Conservation (phyloP, 169 alveolate genomes). For the Plasmodium coatneyi region DNA sequence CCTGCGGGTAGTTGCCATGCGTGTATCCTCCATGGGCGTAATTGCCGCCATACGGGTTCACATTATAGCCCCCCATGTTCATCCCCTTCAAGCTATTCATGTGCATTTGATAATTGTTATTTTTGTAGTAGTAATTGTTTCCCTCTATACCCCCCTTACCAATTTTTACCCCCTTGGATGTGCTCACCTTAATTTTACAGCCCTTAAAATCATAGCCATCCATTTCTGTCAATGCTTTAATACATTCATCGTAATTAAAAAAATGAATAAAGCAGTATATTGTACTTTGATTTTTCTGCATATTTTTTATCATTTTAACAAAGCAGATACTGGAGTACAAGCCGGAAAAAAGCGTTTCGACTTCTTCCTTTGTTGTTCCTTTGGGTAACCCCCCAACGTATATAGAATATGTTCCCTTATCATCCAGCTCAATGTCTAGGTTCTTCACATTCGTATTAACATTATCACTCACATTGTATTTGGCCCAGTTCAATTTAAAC, state of each 20-base stretch:
- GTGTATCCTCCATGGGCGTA: background rate
- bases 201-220: slow-evolving; percentile 66
- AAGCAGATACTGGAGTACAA: slow-evolving; percentile 58
- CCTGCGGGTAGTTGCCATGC: background rate
- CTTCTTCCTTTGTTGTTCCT: slow-evolving; percentile 70
- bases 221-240: slow-evolving; percentile 62
- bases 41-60: background rate
- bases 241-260: slow-evolving; percentile 66
- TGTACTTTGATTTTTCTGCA: slow-evolving; percentile 53
- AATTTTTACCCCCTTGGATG: slow-evolving; percentile 40
- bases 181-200: slow-evolving; percentile 64
- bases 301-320: slow-evolving; percentile 59
- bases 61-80: slow-evolving; percentile 10
- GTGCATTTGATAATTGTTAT: slow-evolving; percentile 19
- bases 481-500: slow-evolving; percentile 70
- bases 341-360: slow-evolving; percentile 32
- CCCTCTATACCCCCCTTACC: background rate
- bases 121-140: slow-evolving; percentile 9
- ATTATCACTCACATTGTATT: slow-evolving; percentile 54
- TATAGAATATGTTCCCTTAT: slow-evolving; percentile 71
- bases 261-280: slow-evolving; percentile 69
- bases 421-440: slow-evolving; percentile 56
- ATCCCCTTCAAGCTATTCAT: slow-evolving; percentile 1
- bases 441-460: slow-evolving; percentile 21
- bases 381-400: slow-evolving; percentile 68